phyloP scores from a whole-genome alignment of 2,329 filamentous ascomycete species.

The Plenodomus biglobosus region DNA sequence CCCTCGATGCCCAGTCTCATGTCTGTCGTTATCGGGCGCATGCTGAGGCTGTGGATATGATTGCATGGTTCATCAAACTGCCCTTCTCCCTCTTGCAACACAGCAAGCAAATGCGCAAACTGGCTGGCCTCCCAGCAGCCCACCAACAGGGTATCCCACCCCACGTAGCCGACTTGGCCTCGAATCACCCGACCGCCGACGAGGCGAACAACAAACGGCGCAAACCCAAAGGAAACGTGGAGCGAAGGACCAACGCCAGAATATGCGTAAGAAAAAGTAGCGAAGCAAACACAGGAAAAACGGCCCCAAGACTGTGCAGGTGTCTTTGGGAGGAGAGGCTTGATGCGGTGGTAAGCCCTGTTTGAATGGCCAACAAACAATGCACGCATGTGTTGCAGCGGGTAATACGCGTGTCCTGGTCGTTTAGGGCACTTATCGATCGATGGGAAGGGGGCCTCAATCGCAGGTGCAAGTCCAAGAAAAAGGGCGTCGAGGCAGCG shows the following conservation, averaged over 20 bases:
- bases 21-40: slow-evolving; percentile 20
- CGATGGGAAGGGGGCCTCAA: too few relatives aligned
- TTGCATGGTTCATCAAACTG: slow-evolving; percentile 22
- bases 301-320: not conserved
- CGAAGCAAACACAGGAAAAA: not conserved
- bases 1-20: slow-evolving; percentile 23
- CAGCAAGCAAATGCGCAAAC: not conserved
- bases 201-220: not conserved
- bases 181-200: not conserved
- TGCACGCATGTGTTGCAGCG: slow-evolving; percentile 11
- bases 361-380: not conserved
- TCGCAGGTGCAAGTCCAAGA: too few relatives aligned
- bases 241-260: not conserved
- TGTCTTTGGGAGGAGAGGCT: slow-evolving; percentile 7
- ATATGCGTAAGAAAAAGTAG: not conserved
- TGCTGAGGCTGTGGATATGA: slow-evolving; percentile 18
- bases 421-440: too few relatives aligned
- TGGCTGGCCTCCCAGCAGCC: not conserved
- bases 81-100: not conserved
- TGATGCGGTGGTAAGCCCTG: slow-evolving; percentile 11
- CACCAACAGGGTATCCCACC: not conserved
- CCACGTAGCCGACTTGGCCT: not conserved
- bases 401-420: slow-evolving; percentile 8
- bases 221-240: not conserved
- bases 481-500: slow-evolving; percentile 13